Evolutionary conservation across 306 rosid species (phyloP).

Genomic region (Trichosanthes truncata): DNA sequence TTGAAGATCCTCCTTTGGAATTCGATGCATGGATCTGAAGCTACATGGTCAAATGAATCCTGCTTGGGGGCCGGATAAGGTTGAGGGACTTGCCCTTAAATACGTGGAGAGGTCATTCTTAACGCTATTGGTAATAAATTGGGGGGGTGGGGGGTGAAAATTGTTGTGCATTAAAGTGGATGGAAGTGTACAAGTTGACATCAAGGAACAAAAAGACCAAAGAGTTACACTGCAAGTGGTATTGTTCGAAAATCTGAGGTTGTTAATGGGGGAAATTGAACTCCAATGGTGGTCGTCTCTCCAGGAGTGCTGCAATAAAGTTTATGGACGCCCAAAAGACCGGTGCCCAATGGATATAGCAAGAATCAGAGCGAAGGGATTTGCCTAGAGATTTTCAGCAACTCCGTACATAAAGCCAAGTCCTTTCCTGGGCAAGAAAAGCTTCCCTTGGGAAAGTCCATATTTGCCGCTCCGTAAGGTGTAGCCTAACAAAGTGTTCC

Average conservation of each 20-base stretch:
- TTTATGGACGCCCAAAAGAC: neutral
- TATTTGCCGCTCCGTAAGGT: neutral
- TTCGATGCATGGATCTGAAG: neutral
- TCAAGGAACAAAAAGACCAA: neutral
- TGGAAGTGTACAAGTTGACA: neutral
- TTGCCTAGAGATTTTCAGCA: neutral
- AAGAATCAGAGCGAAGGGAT: neutral
- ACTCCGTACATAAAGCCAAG: neutral
- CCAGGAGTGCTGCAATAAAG: neutral
- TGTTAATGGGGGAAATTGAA: neutral
- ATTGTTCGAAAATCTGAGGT: neutral
- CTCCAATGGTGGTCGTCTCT: neutral
- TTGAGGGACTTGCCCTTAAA: neutral
- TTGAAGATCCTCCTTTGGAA: neutral
- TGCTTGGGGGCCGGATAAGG: neutral
- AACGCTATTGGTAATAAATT: neutral
- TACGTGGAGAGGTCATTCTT: neutral
- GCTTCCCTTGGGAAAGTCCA: neutral
- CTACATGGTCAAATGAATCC: neutral
- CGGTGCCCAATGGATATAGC: neutral
- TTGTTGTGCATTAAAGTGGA: neutral
- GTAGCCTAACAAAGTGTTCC: neutral
- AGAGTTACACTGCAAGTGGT: neutral
- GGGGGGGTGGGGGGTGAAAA: neutral
- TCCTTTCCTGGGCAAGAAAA: neutral